A percentile compares a stretch with the other conserved stretches of the same genome.
These are phyloP conservation scores for Calonectria montana DNA, from an alignment of 2,329 filamentous ascomycete species.

Conservation along the genomic window DNA sequence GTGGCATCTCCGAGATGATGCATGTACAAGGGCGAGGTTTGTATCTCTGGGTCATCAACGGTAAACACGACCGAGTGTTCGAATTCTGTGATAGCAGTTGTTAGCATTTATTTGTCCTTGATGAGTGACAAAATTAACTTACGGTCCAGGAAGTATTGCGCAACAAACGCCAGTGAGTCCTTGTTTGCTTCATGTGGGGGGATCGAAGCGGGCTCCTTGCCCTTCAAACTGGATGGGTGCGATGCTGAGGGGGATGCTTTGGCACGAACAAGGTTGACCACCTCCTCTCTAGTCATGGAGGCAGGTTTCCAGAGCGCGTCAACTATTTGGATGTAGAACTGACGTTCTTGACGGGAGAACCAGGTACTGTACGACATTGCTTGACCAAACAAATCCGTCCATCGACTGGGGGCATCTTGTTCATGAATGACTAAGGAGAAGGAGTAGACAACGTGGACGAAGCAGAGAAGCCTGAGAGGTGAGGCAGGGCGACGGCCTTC, in stretches of 20 bases:
- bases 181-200: conserved; percentile 41
- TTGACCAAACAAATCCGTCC: conserved; percentile 58
- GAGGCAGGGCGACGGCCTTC: conserved; percentile 51
- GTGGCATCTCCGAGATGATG: conserved; percentile 53
- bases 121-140: conserved; percentile 18
- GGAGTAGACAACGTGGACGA: conserved; percentile 64
- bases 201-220: conserved; percentile 53
- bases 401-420: conserved; percentile 50
- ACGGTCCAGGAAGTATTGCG: conserved; percentile 65
- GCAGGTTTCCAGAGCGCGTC: conserved; percentile 61
- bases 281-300: conserved; percentile 43
- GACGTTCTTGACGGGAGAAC: conserved; percentile 51
- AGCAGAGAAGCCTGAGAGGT: conserved; percentile 60
- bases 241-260: conserved; percentile 28
- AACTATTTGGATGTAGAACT: conserved; percentile 57
- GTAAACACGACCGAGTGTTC: conserved; percentile 56
- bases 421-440: conserved; percentile 60
- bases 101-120: background rate
- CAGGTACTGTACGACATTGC: conserved; percentile 56
- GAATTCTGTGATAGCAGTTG: conserved; percentile 52
- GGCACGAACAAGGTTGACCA: conserved; percentile 42
- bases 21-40: conserved; percentile 55
- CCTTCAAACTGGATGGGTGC: conserved; percentile 50
- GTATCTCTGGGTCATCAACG: conserved; percentile 43
- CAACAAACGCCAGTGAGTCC: conserved; percentile 55